Percentiles rank a stretch among this genome's conserved stretches.
Conservation (phyloP, 2,329 filamentous ascomycete species). For the Pyrenophora tritici-repentis region DNA sequence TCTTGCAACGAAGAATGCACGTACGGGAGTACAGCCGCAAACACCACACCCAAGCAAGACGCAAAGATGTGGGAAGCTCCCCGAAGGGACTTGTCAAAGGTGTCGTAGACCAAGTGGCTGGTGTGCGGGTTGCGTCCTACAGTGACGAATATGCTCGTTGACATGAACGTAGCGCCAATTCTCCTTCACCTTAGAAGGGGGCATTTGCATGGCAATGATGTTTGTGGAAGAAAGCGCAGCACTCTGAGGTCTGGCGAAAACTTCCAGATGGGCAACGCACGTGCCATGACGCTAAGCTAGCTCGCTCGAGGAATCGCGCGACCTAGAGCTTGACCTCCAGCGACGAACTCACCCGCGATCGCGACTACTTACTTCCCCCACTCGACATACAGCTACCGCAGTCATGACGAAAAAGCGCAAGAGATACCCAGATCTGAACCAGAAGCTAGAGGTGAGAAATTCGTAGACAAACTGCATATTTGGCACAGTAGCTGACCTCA, state of each 20-base stretch:
- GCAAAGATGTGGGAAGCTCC: constrained; percentile 52
- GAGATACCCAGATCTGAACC: constrained; percentile 82
- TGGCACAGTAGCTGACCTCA: constrained; percentile 1
- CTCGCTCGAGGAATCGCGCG: constrained; percentile 22
- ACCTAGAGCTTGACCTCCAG: constrained; percentile 22
- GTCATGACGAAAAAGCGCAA: constrained; percentile 77
- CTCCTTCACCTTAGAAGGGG: background rate
- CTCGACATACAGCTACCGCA: constrained; percentile 4
- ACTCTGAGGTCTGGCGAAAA: constrained; percentile 1
- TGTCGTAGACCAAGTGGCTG: constrained; percentile 55
- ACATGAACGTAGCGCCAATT: background rate
- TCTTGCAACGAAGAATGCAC: constrained; percentile 55
- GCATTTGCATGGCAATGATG: background rate
- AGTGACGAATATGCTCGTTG: background rate
- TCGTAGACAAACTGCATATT: background rate
- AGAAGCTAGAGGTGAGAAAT: constrained; percentile 65
- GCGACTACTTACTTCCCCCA: constrained; percentile 2
- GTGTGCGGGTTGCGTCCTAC: constrained; percentile 42
- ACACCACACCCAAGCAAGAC: constrained; percentile 55
- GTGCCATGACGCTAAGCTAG: constrained; percentile 24
- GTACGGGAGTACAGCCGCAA: constrained; percentile 48
- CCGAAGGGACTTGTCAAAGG: constrained; percentile 51
- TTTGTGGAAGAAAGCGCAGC: constrained; percentile 2
- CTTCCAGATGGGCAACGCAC: constrained; percentile 10
- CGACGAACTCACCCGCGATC: constrained; percentile 9